Evolutionary conservation across 2,329 filamentous ascomycete species (phyloP), one percentile per base, ranked within the genome.

Genomic region (Colletotrichum sp.): DNA sequence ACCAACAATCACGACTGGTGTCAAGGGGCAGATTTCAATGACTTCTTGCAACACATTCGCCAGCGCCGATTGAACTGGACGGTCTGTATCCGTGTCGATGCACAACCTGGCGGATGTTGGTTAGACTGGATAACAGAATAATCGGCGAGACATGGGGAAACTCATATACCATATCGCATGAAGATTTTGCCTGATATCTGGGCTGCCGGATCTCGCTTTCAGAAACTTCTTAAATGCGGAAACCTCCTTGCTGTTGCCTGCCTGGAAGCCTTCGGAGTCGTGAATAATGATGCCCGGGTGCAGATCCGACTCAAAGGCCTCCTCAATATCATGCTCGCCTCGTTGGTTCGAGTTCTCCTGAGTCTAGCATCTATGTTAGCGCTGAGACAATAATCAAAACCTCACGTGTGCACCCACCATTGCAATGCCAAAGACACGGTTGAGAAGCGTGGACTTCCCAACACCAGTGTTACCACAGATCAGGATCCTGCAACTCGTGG

Each of bases 391-490:
- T 28, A 28, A 28, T 28, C 28, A 28, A 28, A 28, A 28, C 28
- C 28, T 28, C 28, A 28, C 28, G 28, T 28, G 28, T 3, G 28
- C 28, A 28, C 28, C 57, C 8, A 76, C 76, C 30, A 80, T 77
- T 7, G 76, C 32, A 4, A 81, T 65, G 7, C 80, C 80, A 59
- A 82, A 82, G 4, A 82, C 78, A 21, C 78, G 78, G 39, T 82
- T 82, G 6, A 82, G 79, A 15, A 82, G 72, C 0, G 80, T 81
- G 4, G 80, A 81, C 62, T 82, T 82, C 5, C 81, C 80, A 12
- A 81, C 81, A 2, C 80, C 79, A 15, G 81, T 80, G 30, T 79
- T 79, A 28, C 81, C 80, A 39, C 80, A 81, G 1, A 82, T 80
- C 7, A 82, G 76, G 18, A 82, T 80, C 10, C 81, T 55, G 26